A percentile compares a stretch with the other conserved stretches of the same genome.
Evolutionary conservation across 805 yeast species (phyloP).

Genomic region (Suhomyces sp.): DNA sequence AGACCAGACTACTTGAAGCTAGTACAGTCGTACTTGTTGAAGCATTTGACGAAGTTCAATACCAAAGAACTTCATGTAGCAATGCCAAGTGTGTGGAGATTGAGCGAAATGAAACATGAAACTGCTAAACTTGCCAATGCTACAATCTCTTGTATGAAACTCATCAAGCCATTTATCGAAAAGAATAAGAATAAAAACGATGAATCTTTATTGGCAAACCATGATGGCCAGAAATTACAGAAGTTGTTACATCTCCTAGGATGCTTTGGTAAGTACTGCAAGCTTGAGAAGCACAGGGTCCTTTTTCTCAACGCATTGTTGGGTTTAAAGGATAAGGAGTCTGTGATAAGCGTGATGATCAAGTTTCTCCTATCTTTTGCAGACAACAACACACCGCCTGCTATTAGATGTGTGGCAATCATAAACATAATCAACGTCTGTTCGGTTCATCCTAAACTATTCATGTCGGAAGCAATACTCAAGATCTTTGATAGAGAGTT

Average conservation of each 20-base stretch:
- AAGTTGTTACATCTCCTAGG: slow-evolving; percentile 65
- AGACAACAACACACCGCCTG: slow-evolving; percentile 23
- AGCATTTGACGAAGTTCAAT: slow-evolving; percentile 57
- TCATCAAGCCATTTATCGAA: slow-evolving; percentile 47
- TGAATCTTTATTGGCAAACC: not conserved
- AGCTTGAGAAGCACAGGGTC: slow-evolving; percentile 47
- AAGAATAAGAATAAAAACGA: slow-evolving; percentile 12
- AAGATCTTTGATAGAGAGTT: slow-evolving; percentile 52
- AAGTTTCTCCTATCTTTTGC: slow-evolving; percentile 59
- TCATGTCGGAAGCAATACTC: slow-evolving; percentile 54
- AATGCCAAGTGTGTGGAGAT: slow-evolving; percentile 62
- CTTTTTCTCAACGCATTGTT: slow-evolving; percentile 38
- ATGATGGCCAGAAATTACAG: slow-evolving; percentile 27
- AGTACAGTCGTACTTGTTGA: slow-evolving; percentile 52
- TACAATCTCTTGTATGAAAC: slow-evolving; percentile 55
- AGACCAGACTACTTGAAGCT: slow-evolving; percentile 49
- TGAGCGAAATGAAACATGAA: slow-evolving; percentile 47
- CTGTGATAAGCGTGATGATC: slow-evolving; percentile 55
- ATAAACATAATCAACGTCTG: slow-evolving; percentile 60
- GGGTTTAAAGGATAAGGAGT: slow-evolving; percentile 49
- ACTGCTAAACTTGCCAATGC: slow-evolving; percentile 56
- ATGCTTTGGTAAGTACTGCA: slow-evolving; percentile 65
- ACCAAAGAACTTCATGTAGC: slow-evolving; percentile 68
- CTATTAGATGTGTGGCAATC: slow-evolving; percentile 50
- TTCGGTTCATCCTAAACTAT: slow-evolving; percentile 61